Evolutionary conservation across 495 filamentous ascomycete genomes (phyloP), one percentile per base, ranked within the genome.

Genomic region (Staphylotrichum longicolle): DNA sequence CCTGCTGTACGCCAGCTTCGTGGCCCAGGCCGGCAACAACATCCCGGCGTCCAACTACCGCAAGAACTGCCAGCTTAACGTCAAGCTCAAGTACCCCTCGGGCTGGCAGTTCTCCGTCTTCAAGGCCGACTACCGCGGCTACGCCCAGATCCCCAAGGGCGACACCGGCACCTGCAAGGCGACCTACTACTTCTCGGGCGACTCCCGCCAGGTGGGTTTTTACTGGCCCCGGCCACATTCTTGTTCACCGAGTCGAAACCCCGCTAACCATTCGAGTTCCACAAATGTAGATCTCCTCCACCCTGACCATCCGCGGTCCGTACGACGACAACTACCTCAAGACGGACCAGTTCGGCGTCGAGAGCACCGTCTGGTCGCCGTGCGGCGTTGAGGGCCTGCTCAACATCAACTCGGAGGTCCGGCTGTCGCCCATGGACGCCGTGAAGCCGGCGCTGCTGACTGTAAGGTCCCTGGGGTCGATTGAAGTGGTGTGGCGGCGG

Each of bases 41-140:
- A 68, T 76, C 57, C n/a, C 68, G 20, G 54, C 74, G 20, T 72
- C 72, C 37, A 70, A 77, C 54, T 65, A 68, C 61, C 76, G 79
- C 65, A 75, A 76, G 70, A 81, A 83, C 72, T 83, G 80, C 72
- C 76, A 81, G 64, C 69, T 83, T 52, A 79, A 77, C 68, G 65
- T 82, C 59, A 73, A 80, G 67, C 66, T 83, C 58, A 63, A 71
- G 48, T 83, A 82, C 65, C 80, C 80, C 30, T 67, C 68, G 27
- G 80, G 80, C 52, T 83, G 78, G 72, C 77, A 81, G 68, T 82
- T 80, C 70, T 78, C 75, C 46, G 65, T 83, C 67, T 77, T 81
- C 69, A 76, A 72, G 60, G 78, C 80, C 57, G 73, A 78, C 56
- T 82, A 81, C 69, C 77, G 77, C 64, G 80, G 80, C 60, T 80